Evolutionary conservation across 23 red algal genomes (phyloP), one percentile per base, ranked within the genome.

Genomic region (Porphyridium purpureum): DNA sequence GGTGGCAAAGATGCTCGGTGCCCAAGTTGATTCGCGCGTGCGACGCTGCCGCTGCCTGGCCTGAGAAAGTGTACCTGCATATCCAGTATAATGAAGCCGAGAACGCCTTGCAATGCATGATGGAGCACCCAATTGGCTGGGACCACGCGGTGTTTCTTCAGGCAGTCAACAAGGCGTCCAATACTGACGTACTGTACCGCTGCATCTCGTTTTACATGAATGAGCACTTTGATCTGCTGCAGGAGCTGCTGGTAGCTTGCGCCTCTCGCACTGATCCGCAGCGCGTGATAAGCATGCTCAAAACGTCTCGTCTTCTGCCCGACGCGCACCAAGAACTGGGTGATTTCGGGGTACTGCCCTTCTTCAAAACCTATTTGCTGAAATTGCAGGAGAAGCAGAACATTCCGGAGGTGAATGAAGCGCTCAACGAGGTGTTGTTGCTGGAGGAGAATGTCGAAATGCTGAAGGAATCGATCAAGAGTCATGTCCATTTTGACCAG

Each of bases 21-120:
- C 78, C 80, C 6, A 52, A 72, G 6, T 47, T 86, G 27, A 75
- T 98, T 33, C 79, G 80, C 26, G 79, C 90, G 6, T 75, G 70
- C 32, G 90, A 98, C 59, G 55, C 63, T 15, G 72, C 72, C 8
- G 69, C 70, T 60, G 79, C 82, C 9, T 98, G 81, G 80, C 31
- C 64, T 28, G 90, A 85, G 49, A 67, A 83, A 49, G 79, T 82
- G 0, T 98, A 78, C 52, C 52, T 83, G 32, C 81, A 86, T 56
- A 75, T 74, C 7, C 72, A 77, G 28, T 98, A 98, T 57, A 70
- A 86, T 35, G 90, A 98, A 54, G 85, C 70, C 60, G 90, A 98
- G 48, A 79, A 83, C 33, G 90, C 90, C 5, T 78, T 80, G n/a
- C 31, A 29, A 24, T 51, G 75, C 4, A 98, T 98, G 90, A 98